Conservation (phyloP, 164 flowering plant genomes). For the Tetrastigma voinierianum region DNA sequence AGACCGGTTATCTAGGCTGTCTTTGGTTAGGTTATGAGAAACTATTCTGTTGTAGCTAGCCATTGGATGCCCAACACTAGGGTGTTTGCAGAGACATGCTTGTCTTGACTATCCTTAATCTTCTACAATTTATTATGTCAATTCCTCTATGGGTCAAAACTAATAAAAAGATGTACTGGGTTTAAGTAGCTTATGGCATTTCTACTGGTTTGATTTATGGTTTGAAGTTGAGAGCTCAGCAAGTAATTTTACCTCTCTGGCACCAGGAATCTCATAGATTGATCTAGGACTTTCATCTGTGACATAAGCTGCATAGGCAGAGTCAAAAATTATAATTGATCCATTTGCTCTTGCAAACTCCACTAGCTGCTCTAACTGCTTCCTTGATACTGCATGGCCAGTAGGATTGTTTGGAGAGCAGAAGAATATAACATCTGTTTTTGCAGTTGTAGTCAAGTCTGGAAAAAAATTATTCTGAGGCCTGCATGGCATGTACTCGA, state of each 20-base stretch:
- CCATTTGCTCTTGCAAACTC: slow-evolving; percentile 72
- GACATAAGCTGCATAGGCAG: slow-evolving; percentile 76
- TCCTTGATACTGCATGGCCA: slow-evolving; percentile 66
- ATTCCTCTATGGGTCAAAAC: not conserved
- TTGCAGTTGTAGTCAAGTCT: slow-evolving; percentile 42
- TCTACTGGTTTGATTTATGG: too few relatives aligned
- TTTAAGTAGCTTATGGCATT: not conserved
- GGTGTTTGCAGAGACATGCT: not conserved
- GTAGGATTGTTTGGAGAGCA: slow-evolving; percentile 97
- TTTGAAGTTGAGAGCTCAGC: too few relatives aligned
- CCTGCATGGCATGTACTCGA: slow-evolving; percentile 73
- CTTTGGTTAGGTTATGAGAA: not conserved
- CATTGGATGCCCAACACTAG: not conserved
- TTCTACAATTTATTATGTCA: not conserved
- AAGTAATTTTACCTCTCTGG: slow-evolving; percentile 51
- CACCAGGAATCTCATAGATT: slow-evolving; percentile 82
- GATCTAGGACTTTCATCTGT: slow-evolving; percentile 73
- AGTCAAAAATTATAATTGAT: slow-evolving; percentile 73
- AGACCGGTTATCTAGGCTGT: not conserved
- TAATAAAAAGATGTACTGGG: not conserved
- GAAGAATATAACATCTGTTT: slow-evolving; percentile 78
- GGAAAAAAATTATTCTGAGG: slow-evolving; percentile 74
- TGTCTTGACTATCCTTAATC: not conserved
- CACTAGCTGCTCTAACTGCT: slow-evolving; percentile 71
- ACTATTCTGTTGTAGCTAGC: too few relatives aligned